Base-by-base conservation (phyloP, 805 yeast species). In the Saccharomyces paradoxus region DNA sequence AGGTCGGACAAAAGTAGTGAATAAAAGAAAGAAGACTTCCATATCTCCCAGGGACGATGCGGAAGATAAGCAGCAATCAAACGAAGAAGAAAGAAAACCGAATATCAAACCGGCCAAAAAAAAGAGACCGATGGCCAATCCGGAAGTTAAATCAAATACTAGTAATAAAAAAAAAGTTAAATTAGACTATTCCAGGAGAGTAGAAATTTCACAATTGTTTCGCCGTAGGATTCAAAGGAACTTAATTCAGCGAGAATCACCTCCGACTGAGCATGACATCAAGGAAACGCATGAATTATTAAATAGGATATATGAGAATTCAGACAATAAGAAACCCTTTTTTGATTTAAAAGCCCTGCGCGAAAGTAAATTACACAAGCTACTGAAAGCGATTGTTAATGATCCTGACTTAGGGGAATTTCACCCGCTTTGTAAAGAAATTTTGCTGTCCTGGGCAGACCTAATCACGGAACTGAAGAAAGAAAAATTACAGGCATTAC, bases 211-310 rank as follows among this genome's bases (percentile, higher is more conserved):
- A 9, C 46, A 59, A 31, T 52, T 68, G 10, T 62, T 69, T 27
- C 63, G 72, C 13, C 59, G 71, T 26, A 67, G 67, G 54, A 57
- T 69, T 13, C 72, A 69, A 49, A 60, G 61, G 41, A 66, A 65
- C 50, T 50, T 69, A 50, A 61, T 69, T 22, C 72, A 69, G 56
- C 60, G 72, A 41, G 67, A 63, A 12, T 50, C 52, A 1, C 63
- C 67, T 7, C 71, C 72, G 12, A 53, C 64, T 12, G 50, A 52
- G 6, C 61, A 56, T 9, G 69, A 64, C 17, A 30, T 66, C 1
- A 51, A 55, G 22, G 71, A 67, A 46, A 57, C 68, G 7, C 68
- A 65, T 49, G 61, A 62, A 51, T 54, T 68, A 48, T 56, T 69
- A 17, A 53, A 54, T 26, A 67, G 61, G 52, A 67, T 69, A 13